Evolutionary conservation across 768 basidiomycete species (phyloP).

Genomic region (Phanerochaete sordida): DNA sequence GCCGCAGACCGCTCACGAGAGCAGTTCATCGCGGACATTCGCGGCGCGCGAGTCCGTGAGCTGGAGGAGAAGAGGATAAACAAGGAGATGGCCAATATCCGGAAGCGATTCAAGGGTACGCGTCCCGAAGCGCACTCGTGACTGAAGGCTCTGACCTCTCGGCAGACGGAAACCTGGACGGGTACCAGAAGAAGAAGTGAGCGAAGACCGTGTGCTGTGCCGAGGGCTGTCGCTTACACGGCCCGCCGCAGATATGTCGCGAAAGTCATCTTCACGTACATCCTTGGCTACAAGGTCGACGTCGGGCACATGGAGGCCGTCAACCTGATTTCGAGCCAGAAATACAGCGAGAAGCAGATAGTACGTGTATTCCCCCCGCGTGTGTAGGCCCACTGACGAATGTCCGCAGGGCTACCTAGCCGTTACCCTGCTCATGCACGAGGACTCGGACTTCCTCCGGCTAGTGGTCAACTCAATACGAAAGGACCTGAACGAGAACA

Average conservation of each 20-base stretch:
- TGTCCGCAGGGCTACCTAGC: slow-evolving; percentile 89
- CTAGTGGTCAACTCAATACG: slow-evolving; percentile 97
- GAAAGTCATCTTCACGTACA: slow-evolving; percentile 99
- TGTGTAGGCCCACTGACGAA: not conserved
- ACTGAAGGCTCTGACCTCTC: not conserved
- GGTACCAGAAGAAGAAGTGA: slow-evolving; percentile 92
- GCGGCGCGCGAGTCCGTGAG: slow-evolving; percentile 93
- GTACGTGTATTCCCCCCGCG: slow-evolving; percentile 44
- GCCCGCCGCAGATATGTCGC: slow-evolving; percentile 78
- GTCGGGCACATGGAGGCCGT: slow-evolving; percentile 99
- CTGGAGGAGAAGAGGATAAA: slow-evolving; percentile 98
- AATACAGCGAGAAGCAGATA: slow-evolving; percentile 99
- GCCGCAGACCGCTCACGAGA: not conserved
- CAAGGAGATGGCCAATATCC: slow-evolving; percentile 99
- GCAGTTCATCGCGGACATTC: slow-evolving; percentile 98
- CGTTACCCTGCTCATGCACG: slow-evolving; percentile 95
- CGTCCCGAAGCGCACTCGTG: not conserved
- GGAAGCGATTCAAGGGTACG: slow-evolving; percentile 96
- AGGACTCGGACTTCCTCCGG: slow-evolving; percentile 95
- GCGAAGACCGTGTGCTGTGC: slow-evolving; percentile 12
- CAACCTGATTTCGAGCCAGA: slow-evolving; percentile 91
- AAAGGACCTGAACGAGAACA: slow-evolving; percentile 93
- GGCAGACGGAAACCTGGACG: slow-evolving; percentile 79
- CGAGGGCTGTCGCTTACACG: slow-evolving; percentile 1
- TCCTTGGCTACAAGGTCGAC: slow-evolving; percentile 98